A percentile compares a stretch with the other conserved stretches of the same genome.
These are phyloP conservation scores for Aspergillus sp. DNA, from an alignment of 2,329 filamentous ascomycete species.

Conservation along the genomic window DNA sequence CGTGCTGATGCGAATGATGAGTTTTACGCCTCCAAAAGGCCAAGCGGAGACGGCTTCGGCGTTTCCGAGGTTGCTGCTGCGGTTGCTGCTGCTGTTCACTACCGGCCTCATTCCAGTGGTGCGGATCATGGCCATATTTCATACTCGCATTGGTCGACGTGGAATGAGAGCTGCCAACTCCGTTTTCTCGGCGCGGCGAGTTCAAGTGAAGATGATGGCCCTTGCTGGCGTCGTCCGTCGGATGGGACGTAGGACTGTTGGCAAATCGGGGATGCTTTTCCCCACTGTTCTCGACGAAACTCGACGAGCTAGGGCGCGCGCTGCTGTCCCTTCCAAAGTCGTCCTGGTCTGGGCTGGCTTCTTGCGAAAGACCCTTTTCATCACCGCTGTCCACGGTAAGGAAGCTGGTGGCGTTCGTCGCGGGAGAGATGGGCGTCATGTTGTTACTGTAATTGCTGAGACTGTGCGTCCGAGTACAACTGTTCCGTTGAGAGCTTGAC, in stretches of 20 bases:
- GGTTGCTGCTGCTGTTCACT: slow-evolving; percentile 19
- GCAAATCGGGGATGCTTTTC: slow-evolving; percentile 21
- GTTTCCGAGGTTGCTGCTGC: slow-evolving; percentile 33
- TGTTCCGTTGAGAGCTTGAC: slow-evolving; percentile 37
- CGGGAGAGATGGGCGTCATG: slow-evolving; percentile 42
- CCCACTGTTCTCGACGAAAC: slow-evolving; percentile 19
- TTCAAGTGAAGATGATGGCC: slow-evolving; percentile 17
- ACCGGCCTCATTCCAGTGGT: slow-evolving; percentile 20
- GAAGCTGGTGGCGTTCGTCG: slow-evolving; percentile 47
- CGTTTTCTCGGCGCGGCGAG: slow-evolving; percentile 18
- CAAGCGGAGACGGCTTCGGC: slow-evolving; percentile 39
- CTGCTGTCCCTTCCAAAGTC: slow-evolving; percentile 27
- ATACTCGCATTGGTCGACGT: slow-evolving; percentile 28
- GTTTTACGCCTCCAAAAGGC: slow-evolving; percentile 43
- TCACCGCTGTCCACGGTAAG: slow-evolving; percentile 43
- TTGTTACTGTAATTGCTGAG: slow-evolving; percentile 44
- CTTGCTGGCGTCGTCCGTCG: slow-evolving; percentile 26
- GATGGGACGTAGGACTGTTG: slow-evolving; percentile 26
- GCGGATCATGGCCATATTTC: slow-evolving; percentile 19
- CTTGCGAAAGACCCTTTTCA: slow-evolving; percentile 33
- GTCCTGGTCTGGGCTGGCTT: slow-evolving; percentile 30
- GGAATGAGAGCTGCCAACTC: slow-evolving; percentile 26
- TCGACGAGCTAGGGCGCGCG: slow-evolving; percentile 33
- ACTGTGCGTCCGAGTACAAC: slow-evolving; percentile 41
- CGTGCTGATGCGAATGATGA: slow-evolving; percentile 29